Percentiles rank a stretch among this genome's conserved stretches.
Conservation (phyloP, 2,329 filamentous ascomycete species). For the Venturia oleaginea region DNA sequence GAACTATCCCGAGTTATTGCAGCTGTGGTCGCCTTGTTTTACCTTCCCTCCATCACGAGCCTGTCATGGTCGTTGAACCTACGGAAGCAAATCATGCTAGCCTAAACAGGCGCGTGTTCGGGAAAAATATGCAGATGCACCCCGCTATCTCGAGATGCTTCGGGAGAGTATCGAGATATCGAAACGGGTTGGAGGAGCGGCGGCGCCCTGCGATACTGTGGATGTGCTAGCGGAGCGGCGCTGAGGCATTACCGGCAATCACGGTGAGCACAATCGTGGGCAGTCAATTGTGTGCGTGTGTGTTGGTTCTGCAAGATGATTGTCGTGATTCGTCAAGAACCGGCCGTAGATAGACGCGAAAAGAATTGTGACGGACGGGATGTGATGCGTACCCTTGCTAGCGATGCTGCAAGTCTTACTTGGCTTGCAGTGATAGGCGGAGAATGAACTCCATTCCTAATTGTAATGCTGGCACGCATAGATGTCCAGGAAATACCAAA, state of each 20-base stretch:
- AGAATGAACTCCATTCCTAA: not conserved
- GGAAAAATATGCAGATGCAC: not conserved
- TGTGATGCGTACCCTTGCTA: not conserved
- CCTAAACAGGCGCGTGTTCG: slow-evolving; percentile 3
- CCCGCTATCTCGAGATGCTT: slow-evolving; percentile 4
- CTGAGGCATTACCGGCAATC: not conserved
- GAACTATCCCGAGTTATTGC: not conserved
- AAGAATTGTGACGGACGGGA: not conserved
- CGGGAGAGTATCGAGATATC: not conserved
- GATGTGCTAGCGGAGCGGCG: not conserved
- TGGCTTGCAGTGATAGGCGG: not conserved
- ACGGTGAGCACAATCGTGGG: not conserved
- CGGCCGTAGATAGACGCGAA: not conserved
- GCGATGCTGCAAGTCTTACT: not conserved
- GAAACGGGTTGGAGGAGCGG: not conserved
- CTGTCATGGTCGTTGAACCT: not conserved
- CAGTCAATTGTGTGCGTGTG: not conserved
- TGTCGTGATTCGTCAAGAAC: not conserved
- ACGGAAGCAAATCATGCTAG: not conserved
- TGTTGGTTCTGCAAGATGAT: not conserved
- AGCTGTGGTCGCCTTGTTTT: not conserved
- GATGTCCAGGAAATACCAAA: not conserved
- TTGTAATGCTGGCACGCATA: not conserved
- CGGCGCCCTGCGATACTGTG: not conserved
- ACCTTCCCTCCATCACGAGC: not conserved